A percentile compares a stretch with the other conserved stretches of the same genome.
These are phyloP conservation scores for Chaetomium olivaceum DNA, from an alignment of 2,329 filamentous ascomycete genomes.

Conservation along the genomic window DNA sequence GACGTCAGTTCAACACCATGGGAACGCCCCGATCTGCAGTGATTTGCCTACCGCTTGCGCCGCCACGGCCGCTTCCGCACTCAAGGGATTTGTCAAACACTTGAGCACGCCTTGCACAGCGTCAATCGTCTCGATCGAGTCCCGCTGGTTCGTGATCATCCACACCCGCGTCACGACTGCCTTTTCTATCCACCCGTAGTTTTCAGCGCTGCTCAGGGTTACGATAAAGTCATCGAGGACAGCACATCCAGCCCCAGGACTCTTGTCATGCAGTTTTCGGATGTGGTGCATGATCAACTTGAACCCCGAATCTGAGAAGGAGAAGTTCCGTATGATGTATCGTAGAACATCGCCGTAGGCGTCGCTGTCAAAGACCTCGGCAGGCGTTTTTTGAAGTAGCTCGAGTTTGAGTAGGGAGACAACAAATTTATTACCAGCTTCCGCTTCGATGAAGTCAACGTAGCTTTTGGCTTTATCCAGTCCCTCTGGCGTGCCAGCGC, in stretches of 20 bases:
- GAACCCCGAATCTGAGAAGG: slow-evolving; percentile 64
- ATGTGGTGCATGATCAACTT: slow-evolving; percentile 68
- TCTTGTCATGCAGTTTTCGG: slow-evolving; percentile 61
- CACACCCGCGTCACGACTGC: slow-evolving; percentile 67
- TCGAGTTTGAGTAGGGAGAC: slow-evolving; percentile 70
- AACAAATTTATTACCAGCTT: slow-evolving; percentile 64
- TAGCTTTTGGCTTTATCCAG: slow-evolving; percentile 56
- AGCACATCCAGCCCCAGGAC: slow-evolving; percentile 48
- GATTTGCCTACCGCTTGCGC: slow-evolving; percentile 66
- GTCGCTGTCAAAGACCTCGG: slow-evolving; percentile 50
- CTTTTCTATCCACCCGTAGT: slow-evolving; percentile 66
- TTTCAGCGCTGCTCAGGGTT: slow-evolving; percentile 46
- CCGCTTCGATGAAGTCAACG: slow-evolving; percentile 61
- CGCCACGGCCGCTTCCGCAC: slow-evolving; percentile 63
- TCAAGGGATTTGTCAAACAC: slow-evolving; percentile 50
- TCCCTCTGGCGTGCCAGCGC: slow-evolving; percentile 46
- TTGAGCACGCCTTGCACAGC: slow-evolving; percentile 43
- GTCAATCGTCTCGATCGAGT: slow-evolving; percentile 37
- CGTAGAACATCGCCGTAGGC: slow-evolving; percentile 56
- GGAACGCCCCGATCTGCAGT: no score
- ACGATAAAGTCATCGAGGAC: slow-evolving; percentile 66
- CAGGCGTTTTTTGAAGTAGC: slow-evolving; percentile 53
- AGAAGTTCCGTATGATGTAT: slow-evolving; percentile 60
- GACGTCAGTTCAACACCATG: slow-evolving; percentile 12
- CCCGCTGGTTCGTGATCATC: slow-evolving; percentile 56